Base-by-base conservation (phyloP, 352 stramenopile genomes). In the Blastocystis sp. region DNA sequence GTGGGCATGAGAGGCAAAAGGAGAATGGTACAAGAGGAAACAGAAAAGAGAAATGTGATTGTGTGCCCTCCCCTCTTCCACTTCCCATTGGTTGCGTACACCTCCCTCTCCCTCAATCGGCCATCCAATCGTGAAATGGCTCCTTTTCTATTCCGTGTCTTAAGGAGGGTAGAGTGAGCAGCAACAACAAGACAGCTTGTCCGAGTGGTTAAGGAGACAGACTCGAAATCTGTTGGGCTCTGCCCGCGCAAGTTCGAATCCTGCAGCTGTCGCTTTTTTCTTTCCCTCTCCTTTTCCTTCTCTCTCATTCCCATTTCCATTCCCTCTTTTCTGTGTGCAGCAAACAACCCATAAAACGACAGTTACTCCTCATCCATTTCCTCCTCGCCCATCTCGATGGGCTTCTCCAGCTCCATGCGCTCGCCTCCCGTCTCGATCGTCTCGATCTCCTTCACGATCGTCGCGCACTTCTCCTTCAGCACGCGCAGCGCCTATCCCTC, bases 151-250 rank as follows among this genome's bases (percentile, higher is more conserved):
- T 34, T 34, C 28, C 28, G 28, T 34, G 28, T 34, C 28, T 34
- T 34, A 34, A 34, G 28, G 28, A 34, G 28, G 28, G 28, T 34
- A 34, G 28, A 34, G 28, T 34, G 28, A 34, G 28, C 28, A 34
- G 28, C 28, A 34, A 34, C 28, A 34, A 5, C 53, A 48, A 70
- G 76, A 82, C 74, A 82, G 61, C 70, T 82, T 82, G 74, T 70
- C 74, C 56, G 74, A 82, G 74, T 82, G 74, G 74, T 82, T 82
- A 82, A 82, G 56, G 74, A 70, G 74, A 82, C 61, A 70, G 74
- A 82, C 74, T 82, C 74, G 74, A 82, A 82, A 82, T 82, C 74
- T 70, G 61, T 82, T 82, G 74, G 74, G 56, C 74, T 82, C 61
- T 70, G 74, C 56, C 74, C 74, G 74, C 74, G 74, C 74, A 82